Percentiles rank a stretch among this genome's conserved stretches.
Evolutionary conservation across 371 early-diverging fungal genomes (phyloP).

Genomic region (Mucor piriformis): DNA sequence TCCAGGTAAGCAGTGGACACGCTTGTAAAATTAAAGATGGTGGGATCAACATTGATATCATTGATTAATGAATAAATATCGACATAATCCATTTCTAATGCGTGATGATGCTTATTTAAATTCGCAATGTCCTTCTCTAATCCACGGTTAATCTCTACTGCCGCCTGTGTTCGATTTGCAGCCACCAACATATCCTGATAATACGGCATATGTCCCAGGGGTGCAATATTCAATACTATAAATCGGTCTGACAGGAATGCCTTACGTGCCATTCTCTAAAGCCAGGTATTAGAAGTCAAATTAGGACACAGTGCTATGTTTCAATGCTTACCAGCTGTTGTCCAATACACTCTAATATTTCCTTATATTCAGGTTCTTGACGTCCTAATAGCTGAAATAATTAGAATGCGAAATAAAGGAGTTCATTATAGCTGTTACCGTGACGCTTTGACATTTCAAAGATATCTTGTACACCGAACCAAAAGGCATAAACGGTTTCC

Average conservation of each 20-base stretch:
- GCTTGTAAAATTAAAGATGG: constrained; percentile 34
- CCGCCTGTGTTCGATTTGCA: constrained; percentile 26
- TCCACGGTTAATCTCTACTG: constrained; percentile 31
- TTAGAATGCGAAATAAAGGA: too few relatives aligned
- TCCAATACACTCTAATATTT: constrained; percentile 32
- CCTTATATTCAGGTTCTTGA: constrained; percentile 24
- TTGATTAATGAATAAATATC: constrained; percentile 34
- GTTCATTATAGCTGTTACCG: constrained; percentile 9
- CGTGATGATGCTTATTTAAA: constrained; percentile 44
- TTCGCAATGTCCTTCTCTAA: constrained; percentile 33
- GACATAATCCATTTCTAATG: constrained; percentile 38
- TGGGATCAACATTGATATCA: constrained; percentile 38
- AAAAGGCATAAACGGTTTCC: constrained; percentile 53
- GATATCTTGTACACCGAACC: constrained; percentile 48
- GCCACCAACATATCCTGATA: constrained; percentile 19
- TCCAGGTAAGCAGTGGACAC: constrained; percentile 32
- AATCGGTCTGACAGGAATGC: constrained; percentile 34
- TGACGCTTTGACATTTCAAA: constrained; percentile 17
- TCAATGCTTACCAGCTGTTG: constrained; percentile 45
- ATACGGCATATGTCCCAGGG: constrained; percentile 45
- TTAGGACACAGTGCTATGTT: too few relatives aligned
- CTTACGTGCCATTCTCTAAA: constrained; percentile 33
- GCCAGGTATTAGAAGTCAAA: background rate
- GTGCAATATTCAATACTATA: constrained; percentile 45
- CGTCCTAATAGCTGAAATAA: too few relatives aligned